Evolutionary conservation across 257 asterid genomes (phyloP).

Genomic region (Jacaranda copaia): DNA sequence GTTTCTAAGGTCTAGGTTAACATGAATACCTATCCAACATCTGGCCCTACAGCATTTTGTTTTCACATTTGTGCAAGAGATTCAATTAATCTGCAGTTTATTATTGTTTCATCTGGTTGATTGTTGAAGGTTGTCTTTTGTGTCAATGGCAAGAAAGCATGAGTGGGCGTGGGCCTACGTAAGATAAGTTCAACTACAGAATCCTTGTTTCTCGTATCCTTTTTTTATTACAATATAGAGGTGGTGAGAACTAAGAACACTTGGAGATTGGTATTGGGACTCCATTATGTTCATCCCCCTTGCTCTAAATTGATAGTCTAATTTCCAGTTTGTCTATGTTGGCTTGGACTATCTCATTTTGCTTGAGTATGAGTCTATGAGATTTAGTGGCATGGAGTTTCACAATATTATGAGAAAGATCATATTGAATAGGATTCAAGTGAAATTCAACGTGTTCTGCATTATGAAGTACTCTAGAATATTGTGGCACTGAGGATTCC

Average conservation of each 20-base stretch:
- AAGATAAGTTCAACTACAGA: neutral
- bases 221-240: neutral
- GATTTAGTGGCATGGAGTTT: neutral
- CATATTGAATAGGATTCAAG: slow-evolving; percentile 1
- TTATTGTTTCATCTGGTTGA: neutral
- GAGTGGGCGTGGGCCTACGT: neutral
- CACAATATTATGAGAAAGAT: neutral
- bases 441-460: neutral
- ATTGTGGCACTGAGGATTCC: neutral
- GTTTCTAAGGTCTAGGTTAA: neutral
- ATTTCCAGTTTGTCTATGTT: neutral
- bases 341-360: neutral
- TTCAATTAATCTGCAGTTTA: neutral
- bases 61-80: neutral
- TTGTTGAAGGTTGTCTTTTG: neutral
- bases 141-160: neutral
- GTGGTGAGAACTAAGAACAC: neutral
- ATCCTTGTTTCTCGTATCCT: neutral
- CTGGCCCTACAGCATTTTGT: neutral
- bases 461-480: neutral
- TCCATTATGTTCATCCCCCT: neutral
- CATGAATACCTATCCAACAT: too few species aligned
- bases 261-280: neutral
- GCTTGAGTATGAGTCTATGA: neutral
- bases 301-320: neutral